Evolutionary conservation across 2,329 filamentous ascomycete species (phyloP), one percentile per base, ranked within the genome.

Genomic region (Penicillium corylophilum): DNA sequence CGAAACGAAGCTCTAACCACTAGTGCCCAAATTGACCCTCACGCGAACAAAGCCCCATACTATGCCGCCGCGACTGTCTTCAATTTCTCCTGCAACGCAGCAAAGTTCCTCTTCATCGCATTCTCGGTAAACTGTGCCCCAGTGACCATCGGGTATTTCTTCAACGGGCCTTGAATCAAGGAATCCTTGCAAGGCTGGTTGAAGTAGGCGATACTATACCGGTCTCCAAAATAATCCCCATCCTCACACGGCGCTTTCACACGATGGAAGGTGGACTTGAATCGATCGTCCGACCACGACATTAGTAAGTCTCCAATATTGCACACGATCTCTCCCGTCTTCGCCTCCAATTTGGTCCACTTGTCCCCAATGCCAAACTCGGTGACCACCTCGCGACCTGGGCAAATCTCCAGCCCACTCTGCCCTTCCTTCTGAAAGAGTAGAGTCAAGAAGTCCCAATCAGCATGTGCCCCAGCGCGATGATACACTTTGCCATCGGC

Each of bases 221-320:
- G 75, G 57, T 80, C 77, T 5, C 82, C 82, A 59, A 79, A 86
- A 63, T 79, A 83, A 41, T 78, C 75, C 2, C 72, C 74, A 0
- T 73, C 72, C 57, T 85, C 80, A 24, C 70, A 75, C 0, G 83
- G 83, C 1, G 82, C 81, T 68, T 83, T 84, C 51, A 87, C 83
- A 3, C 83, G 77, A 67, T 87, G 84, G 47, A 85, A 82, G 0
- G 83, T 85, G 36, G 79, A 83, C 69, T 86, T 87, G 73, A 87
- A 86, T 18, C 83, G 77, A 65, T 87, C 85, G 62, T 87, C 84
- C 24, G 78, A 82, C 83, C 84, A 86, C 38, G 75, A 79, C 84
- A 87, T 86, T 15, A 87, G 73, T 48, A 87, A 71, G 63, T 87
- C 84, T 4, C 84, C 84, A 54, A 86, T 83, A 59, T 86, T 86